Evolutionary conservation across 2,329 filamentous ascomycete species (phyloP), one percentile per base, ranked within the genome.

Genomic region (Pyrenophora seminiperda): DNA sequence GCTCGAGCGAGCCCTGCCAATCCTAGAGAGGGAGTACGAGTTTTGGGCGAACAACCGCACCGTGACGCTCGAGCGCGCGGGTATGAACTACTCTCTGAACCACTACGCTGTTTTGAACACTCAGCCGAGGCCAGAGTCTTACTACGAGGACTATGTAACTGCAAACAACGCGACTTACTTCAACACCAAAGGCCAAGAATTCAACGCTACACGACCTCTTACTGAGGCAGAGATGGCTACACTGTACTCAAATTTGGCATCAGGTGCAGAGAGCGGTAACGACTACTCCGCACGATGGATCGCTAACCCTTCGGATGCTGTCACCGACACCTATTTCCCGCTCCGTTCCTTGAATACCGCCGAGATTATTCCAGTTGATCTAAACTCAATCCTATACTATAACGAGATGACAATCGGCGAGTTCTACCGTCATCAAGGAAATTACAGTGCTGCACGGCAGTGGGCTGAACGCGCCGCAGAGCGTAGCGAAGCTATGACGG

Each of bases 311-410:
- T 66, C 72, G 3, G 84, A 87, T 62, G 83, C 85, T 5, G 79
- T 79, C 27, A 71, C 75, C 19, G 83, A 87, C 59, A 76, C 80
- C 15, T 87, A 83, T 67, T 88, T 88, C 71, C 85, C 86, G 0
- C 76, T 88, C 7, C 81, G 85, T 24, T 85, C 80, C 11, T 77
- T 88, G 34, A 87, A 87, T 67, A 80, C 80, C 5, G 73, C 75
- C 48, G 77, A 82, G 37, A 78, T 82, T 9, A 73, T 89, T 1
- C 83, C 84, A 1, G 83, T 89, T 2, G 85, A 88, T 47, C 77
- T 89, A 54, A 88, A 89, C 70, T 82, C 84, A 1, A 87, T 88
- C 36, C 72, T 89, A 7, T 89, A 88, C 67, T 79, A 79, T 60
- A 87, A 86, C 56, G 86, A 89, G 62, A 73, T 82, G 2, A 76